Evolutionary conservation across 2,329 filamentous ascomycete genomes (phyloP).

Genomic region (Tolypocladium tundrense): DNA sequence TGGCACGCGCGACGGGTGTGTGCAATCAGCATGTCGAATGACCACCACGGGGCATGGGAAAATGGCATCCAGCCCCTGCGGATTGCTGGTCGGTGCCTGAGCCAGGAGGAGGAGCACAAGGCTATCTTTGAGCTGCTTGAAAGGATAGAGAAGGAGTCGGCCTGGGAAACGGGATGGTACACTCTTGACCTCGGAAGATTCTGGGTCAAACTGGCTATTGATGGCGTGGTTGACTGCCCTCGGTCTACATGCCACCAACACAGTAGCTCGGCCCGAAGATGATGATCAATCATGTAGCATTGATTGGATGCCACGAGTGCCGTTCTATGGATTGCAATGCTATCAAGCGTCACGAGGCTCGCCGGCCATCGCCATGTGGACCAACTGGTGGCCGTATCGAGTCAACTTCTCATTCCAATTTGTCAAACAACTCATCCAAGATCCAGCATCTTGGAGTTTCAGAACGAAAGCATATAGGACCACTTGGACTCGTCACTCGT

Average conservation of each 20-base stretch:
- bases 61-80: constrained; percentile 44
- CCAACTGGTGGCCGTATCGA: too few species aligned
- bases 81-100: constrained; percentile 42
- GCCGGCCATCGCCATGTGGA: too few species aligned
- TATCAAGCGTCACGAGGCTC: background rate
- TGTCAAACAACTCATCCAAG: background rate
- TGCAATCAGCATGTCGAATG: constrained; percentile 41
- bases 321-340: background rate
- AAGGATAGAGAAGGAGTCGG: constrained; percentile 39
- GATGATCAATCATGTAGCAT: too few species aligned
- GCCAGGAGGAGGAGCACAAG: constrained; percentile 30
- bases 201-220: constrained; percentile 31
- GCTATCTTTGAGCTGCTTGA: constrained; percentile 35
- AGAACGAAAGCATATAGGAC: background rate
- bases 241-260: too few species aligned
- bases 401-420: too few species aligned
- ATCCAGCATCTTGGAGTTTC: background rate
- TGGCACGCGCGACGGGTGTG: constrained; percentile 45
- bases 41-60: constrained; percentile 41
- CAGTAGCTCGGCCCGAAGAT: too few species aligned
- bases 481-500: background rate
- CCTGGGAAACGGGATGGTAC: constrained; percentile 43
- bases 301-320: too few species aligned
- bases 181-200: constrained; percentile 39
- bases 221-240: background rate